Conservation (phyloP, 2,329 filamentous ascomycete genomes). For the Talaromyces sp. region DNA sequence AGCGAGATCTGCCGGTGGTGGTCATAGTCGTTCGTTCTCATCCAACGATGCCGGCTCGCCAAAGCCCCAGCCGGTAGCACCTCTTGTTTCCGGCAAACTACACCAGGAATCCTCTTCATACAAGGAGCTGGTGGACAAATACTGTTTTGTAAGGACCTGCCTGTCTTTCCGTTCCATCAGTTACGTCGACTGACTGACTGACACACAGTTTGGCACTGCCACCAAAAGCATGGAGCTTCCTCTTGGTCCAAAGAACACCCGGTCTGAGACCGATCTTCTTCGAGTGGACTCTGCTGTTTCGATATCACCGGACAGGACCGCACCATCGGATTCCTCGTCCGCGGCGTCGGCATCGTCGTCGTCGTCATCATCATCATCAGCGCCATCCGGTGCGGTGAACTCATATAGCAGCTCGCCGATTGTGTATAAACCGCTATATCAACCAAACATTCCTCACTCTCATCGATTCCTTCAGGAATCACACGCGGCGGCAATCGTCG, state of each 20-base stretch:
- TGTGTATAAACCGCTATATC: constrained; percentile 41
- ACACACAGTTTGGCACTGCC: constrained; percentile 46
- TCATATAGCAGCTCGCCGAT: constrained; percentile 27
- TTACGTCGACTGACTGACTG: constrained; percentile 30
- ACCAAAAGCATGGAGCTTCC: constrained; percentile 34
- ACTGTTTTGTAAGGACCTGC: constrained; percentile 90
- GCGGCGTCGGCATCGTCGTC: not conserved
- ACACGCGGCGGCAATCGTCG: constrained; percentile 42
- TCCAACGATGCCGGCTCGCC: constrained; percentile 1
- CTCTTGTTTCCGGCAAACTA: constrained; percentile 51
- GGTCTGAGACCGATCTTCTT: not conserved
- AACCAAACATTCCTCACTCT: constrained; percentile 28
- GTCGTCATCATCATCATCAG: not conserved
- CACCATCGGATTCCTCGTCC: not conserved
- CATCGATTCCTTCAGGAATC: constrained; percentile 43
- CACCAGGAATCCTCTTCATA: constrained; percentile 83
- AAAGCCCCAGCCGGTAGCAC: constrained; percentile 43
- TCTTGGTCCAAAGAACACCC: not conserved
- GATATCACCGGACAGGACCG: not conserved
- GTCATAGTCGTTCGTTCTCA: constrained; percentile 14
- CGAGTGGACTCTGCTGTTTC: constrained; percentile 9
- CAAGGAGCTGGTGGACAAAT: constrained; percentile 96
- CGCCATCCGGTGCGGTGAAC: not conserved
- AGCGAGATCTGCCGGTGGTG: constrained; percentile 42
- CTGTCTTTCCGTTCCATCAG: constrained; percentile 11